These are phyloP conservation scores for Mycena epipterygia DNA, from an alignment of 768 basidiomycete species.

Conservation along the genomic window DNA sequence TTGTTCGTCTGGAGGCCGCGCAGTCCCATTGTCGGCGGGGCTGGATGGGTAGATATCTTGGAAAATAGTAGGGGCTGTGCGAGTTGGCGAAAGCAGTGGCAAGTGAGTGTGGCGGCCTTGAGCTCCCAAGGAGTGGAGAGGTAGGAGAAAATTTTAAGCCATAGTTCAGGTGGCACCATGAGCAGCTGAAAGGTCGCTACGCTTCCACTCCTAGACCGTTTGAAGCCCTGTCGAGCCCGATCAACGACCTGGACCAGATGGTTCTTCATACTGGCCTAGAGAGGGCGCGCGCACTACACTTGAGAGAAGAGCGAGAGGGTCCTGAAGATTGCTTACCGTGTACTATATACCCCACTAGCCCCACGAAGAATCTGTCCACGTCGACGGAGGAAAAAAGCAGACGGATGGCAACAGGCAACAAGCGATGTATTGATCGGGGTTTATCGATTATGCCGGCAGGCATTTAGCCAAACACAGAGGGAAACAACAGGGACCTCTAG, in stretches of 20 bases:
- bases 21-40: slow-evolving; percentile 3
- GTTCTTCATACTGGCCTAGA: slow-evolving; percentile 30
- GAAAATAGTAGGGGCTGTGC: slow-evolving; percentile 35
- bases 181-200: slow-evolving; percentile 2
- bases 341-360: neutral
- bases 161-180: slow-evolving; percentile 30
- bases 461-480: neutral
- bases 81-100: slow-evolving; percentile 28
- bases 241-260: slow-evolving; percentile 36
- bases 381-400: neutral
- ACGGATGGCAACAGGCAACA: slow-evolving; percentile 20
- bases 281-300: neutral
- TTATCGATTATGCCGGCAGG: neutral
- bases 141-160: slow-evolving; percentile 31
- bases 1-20: slow-evolving; percentile 23
- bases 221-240: slow-evolving; percentile 36
- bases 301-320: neutral
- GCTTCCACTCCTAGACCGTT: slow-evolving; percentile 31
- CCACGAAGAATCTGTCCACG: neutral
- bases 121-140: slow-evolving; percentile 22
- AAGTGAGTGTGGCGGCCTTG: slow-evolving; percentile 29
- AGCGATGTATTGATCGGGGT: slow-evolving; percentile 4
- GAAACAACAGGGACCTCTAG: neutral
- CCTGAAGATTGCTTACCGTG: neutral
- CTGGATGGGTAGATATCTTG: slow-evolving; percentile 28